These are phyloP conservation scores for Geotrichum restrictum DNA, from an alignment of 1,139 yeast genomes.

Conservation along the genomic window DNA sequence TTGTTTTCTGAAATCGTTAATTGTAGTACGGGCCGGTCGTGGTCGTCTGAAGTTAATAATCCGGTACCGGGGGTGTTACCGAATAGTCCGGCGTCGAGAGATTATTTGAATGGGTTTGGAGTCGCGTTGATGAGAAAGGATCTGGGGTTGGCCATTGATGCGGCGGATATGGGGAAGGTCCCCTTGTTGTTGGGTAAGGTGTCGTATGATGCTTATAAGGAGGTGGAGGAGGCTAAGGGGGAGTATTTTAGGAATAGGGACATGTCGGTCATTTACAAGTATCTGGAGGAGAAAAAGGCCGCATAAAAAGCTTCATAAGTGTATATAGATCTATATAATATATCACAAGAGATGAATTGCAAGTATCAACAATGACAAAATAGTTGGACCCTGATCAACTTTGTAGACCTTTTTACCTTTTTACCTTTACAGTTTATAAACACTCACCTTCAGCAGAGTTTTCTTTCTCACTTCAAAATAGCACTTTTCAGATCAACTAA, in stretches of 20 bases:
- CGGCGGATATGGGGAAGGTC: constrained; percentile 40
- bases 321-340: neutral
- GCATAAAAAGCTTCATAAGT: neutral
- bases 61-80: constrained; percentile 55
- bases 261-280: constrained; percentile 37
- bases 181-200: constrained; percentile 32
- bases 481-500: too few species aligned
- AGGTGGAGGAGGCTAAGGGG: constrained; percentile 33
- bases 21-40: constrained; percentile 56
- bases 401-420: too few species aligned
- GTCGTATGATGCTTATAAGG: constrained; percentile 34
- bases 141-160: constrained; percentile 51
- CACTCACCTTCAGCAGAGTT: too few species aligned
- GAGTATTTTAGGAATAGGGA: constrained; percentile 31
- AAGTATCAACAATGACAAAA: too few species aligned
- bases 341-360: too few species aligned
- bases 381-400: too few species aligned
- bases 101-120: constrained; percentile 53
- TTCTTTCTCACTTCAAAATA: too few species aligned
- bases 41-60: constrained; percentile 60
- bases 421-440: too few species aligned
- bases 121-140: constrained; percentile 56
- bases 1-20: constrained; percentile 52
- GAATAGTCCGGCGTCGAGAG: constrained; percentile 46
- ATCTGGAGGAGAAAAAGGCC: constrained; percentile 22